These are phyloP conservation scores for Penicillium sp. DNA, from an alignment of 2,329 filamentous ascomycete species.

Conservation along the genomic window DNA sequence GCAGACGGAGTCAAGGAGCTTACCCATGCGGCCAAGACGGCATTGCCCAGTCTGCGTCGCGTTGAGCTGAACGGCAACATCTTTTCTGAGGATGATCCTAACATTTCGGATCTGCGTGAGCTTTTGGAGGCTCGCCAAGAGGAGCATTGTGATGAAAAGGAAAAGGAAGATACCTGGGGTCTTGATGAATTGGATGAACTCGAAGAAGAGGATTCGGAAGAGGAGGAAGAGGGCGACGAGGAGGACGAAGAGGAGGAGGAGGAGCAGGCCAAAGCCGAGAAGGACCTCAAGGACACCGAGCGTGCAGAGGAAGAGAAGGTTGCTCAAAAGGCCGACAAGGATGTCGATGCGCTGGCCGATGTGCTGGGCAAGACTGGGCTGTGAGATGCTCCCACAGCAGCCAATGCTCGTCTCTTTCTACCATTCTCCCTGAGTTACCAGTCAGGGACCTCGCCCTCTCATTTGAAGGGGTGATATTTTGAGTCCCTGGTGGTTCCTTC, in stretches of 20 bases:
- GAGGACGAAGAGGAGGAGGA: conserved; percentile 63
- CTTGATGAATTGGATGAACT: conserved; percentile 82
- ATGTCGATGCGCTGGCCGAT: conserved; percentile 74
- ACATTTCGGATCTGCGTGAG: conserved; percentile 61
- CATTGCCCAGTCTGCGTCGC: conserved; percentile 70
- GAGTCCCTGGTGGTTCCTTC: not conserved
- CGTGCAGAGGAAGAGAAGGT: conserved; percentile 55
- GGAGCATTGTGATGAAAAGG: conserved; percentile 52
- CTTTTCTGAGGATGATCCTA: conserved; percentile 77
- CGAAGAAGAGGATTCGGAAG: conserved; percentile 63
- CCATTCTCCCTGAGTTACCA: not conserved
- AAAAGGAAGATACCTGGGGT: conserved; percentile 76
- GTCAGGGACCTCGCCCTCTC: no score
- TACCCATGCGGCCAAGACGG: conserved; percentile 59
- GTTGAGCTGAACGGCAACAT: conserved; percentile 96
- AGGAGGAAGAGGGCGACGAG: conserved; percentile 62
- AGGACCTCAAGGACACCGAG: conserved; percentile 62
- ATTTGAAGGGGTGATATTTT: no score
- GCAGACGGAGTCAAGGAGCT: conserved; percentile 66
- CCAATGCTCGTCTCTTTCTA: conserved; percentile 2
- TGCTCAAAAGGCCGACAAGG: conserved; percentile 67
- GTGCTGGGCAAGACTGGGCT: conserved; percentile 63
- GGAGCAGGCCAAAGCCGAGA: conserved; percentile 51
- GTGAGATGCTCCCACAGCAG: conserved; percentile 7
- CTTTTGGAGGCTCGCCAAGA: conserved; percentile 74